phyloP scores from a whole-genome alignment of 768 basidiomycete species.

The Cystobasidiopsis lactophilus region DNA sequence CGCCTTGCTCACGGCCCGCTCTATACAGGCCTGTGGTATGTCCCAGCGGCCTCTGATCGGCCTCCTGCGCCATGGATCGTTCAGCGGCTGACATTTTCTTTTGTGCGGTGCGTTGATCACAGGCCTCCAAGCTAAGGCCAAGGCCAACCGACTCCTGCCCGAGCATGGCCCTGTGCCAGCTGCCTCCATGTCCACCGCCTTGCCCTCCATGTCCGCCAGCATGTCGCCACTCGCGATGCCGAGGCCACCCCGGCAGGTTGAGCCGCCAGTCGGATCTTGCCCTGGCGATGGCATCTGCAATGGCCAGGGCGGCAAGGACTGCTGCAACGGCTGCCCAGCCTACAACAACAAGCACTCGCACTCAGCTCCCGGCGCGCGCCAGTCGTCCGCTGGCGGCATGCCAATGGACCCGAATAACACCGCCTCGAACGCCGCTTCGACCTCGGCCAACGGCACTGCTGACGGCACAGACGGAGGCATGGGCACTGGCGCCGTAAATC shows the following conservation, averaged over 20 bases:
- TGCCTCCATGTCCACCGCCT: neutral
- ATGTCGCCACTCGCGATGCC: neutral
- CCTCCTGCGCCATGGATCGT: too few relatives aligned
- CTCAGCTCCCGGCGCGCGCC: slow-evolving; percentile 29
- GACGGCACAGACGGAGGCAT: slow-evolving; percentile 5
- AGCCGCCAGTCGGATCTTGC: slow-evolving; percentile 40
- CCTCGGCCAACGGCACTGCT: slow-evolving; percentile 1
- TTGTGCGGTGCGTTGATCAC: slow-evolving; percentile 28
- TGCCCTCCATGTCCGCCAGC: neutral
- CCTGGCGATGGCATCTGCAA: slow-evolving; percentile 96
- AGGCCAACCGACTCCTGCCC: too few relatives aligned
- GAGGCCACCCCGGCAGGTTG: neutral
- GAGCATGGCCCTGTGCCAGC: neutral
- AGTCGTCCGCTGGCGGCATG: slow-evolving; percentile 20
- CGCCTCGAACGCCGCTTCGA: neutral
- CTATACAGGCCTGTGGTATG: too few relatives aligned
- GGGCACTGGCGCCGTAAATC: slow-evolving; percentile 1
- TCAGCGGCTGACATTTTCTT: too few relatives aligned
- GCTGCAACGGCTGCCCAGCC: slow-evolving; percentile 88
- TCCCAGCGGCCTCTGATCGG: too few relatives aligned
- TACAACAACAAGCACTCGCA: slow-evolving; percentile 61
- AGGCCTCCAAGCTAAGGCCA: neutral
- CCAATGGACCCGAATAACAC: neutral
- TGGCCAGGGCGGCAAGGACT: slow-evolving; percentile 79
- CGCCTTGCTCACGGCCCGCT: too few relatives aligned